Base-by-base conservation (phyloP, 177 flowering plant genomes). In the Vitis hybrid region DNA sequence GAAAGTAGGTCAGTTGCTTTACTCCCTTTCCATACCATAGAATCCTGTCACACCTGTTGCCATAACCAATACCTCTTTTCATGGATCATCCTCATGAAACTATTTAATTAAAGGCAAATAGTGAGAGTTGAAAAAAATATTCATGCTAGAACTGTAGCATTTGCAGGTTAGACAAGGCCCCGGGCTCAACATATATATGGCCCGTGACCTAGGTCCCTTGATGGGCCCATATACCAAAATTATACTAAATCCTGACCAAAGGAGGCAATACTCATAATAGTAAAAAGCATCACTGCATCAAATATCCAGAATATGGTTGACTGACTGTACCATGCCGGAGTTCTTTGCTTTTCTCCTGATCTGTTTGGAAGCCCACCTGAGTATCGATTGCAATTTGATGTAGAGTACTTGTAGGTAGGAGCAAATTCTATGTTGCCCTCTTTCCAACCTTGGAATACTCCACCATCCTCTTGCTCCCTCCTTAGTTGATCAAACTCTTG, bases 11-110 rank as follows among this genome's bases (percentile, higher is more conserved):
- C 6, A 85, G 80, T 60, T 90, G 97, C 76, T 80, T 79, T 70
- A 88, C 80, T 52, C 88, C 94, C 80, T 90, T 86, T 16, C 97
- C 97, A 64, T 82, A 74, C 95, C 94, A 90, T 57, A 92, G 72
- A 52, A 92, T 90, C 71, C 96, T 82, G 64, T 90, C 96, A 77
- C 97, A 90, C 97, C 97, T 92, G 87, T 62, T 59, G 65, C 50
- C 67, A 74, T 57, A 48, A 16, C 15, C 26, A 49, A 21, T 49
- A 16, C 6, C 21, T 64, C 15, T 45, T 39, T 39, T 39, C 45
- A 39, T 19, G 7, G 13, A 9, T 7, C 49, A 63, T 61, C 45
- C 51, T 39, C 64, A 8, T 61, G 64, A 61, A 52, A 64, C 58
- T 16, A 56, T 16, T 62, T 60, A 48, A 48, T 12, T 5, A 14